Conservation (phyloP, 352 stramenopile genomes). For the Phytopythium chamaehyphon region DNA sequence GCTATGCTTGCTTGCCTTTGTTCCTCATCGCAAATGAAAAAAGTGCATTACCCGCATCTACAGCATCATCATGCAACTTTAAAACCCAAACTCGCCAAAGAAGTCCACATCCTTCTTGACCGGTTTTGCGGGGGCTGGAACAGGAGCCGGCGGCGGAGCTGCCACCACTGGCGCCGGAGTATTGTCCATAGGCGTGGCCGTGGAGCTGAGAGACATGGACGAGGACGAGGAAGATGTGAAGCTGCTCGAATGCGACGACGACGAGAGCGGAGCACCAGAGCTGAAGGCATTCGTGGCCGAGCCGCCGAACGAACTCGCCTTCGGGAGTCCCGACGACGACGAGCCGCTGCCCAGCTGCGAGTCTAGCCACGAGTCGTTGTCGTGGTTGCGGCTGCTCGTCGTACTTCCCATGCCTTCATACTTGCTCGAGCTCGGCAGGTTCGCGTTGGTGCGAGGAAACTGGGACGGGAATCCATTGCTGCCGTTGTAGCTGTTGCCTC, state of each 20-base stretch:
- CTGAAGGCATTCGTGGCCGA: constrained; percentile 6
- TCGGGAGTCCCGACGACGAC: constrained; percentile 1
- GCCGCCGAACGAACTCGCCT: constrained; percentile 37
- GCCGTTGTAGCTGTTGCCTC: constrained; percentile 10
- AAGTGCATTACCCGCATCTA: constrained; percentile 9
- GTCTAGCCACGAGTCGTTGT: constrained; percentile 72
- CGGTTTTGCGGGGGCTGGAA: constrained; percentile 25
- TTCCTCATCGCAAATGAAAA: background rate
- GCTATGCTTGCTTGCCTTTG: too few relatives aligned
- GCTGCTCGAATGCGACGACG: constrained; percentile 24
- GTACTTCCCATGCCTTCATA: constrained; percentile 55
- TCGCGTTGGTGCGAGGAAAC: constrained; percentile 55
- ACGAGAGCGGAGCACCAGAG: constrained; percentile 13
- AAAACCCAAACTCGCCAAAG: constrained; percentile 81
- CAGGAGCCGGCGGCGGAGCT: constrained; percentile 14
- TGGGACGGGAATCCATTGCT: constrained; percentile 20
- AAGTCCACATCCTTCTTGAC: constrained; percentile 85
- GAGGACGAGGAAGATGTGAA: constrained; percentile 45
- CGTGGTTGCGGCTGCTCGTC: constrained; percentile 33
- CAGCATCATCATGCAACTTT: constrained; percentile 9
- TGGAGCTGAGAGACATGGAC: constrained; percentile 20
- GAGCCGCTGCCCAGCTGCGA: constrained; percentile 33
- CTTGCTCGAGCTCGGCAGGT: constrained; percentile 52
- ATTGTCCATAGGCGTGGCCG: constrained; percentile 17
- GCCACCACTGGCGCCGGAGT: constrained; percentile 18